Evolutionary conservation across 441 rosid genomes (phyloP), one percentile per base, ranked within the genome.

Genomic region (Gossypium laxum): DNA sequence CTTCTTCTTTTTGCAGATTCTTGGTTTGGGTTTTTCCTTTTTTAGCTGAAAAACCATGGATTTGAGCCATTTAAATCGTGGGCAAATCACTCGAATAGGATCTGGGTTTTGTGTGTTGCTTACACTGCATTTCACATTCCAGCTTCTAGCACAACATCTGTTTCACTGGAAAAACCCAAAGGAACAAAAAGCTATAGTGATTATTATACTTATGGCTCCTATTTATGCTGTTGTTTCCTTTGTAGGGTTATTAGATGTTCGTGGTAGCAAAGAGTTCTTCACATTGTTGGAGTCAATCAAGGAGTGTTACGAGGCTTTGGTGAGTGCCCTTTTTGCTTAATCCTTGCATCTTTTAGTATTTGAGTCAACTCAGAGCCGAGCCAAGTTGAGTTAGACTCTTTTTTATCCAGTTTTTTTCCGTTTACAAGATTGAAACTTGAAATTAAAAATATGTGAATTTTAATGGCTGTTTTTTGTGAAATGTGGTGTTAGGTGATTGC

Each of bases 301-400:
- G 73, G 98, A 94, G 70, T 94, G 98, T 73, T 94, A 91, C 0
- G 97, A 94, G 77, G 97, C 97, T 10, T 78, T 94, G 76, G 98
- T 91, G 76, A 84, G 97, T 77, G 12, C 2, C 8, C 14, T 62
- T n/a, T 15, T 12, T 50, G 38, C 38, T 32, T 32, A 32, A 32
- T 32, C 38, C 1, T 5, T 32, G 38, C 38, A 5, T 32, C 8
- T 32, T 32, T 5, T 32, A 32, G 0, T 5, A 5, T 32, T 32
- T 5, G 8, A 5, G 8, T 32, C 7, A 32, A 30, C 1, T 30
- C 34, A 30, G 1, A 30, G 1, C 5, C 34, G 1, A 32, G 38
- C 1, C 38, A 32, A 32, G 7, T 32, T 0, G 8, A 32, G 0
- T 32, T 32, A 32, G 6, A 32, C 8, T 5, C 7, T 5, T 32